Base-by-base conservation (phyloP, 1,284 basidiomycete genomes). In the Austropuccinia psidii region DNA sequence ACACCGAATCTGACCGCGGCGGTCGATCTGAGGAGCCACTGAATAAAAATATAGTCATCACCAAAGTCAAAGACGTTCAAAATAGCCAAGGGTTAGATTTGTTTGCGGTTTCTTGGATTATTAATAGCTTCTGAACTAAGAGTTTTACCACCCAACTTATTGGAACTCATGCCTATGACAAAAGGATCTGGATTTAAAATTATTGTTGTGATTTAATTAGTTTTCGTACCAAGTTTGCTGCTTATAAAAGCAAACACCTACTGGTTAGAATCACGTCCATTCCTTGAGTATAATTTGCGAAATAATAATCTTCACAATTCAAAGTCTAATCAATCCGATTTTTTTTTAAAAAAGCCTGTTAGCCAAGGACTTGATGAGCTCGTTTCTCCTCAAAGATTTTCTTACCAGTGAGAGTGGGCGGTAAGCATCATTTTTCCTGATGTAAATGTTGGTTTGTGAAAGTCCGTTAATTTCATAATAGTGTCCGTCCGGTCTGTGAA, bases 291-390 rank as follows among this genome's bases (percentile, higher is more conserved):
- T 54, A 73, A 24, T 64, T 49, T 43, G 57, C 24, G 33, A 73
- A 73, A 24, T 43, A 41, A 43, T 62, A 73, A 55, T 73, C 60
- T 55, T 73, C 41, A 55, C 70, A 73, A 31, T 47, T 73, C 33
- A 73, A 31, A 35, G 50, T 61, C 70, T 73, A 37, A 19, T 43
- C 7, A 58, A 47, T 35, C 13, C 27, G 27, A 37, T 8, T 9
- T 2, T 4, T 13, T 29, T 37, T 13, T 27, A 6, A 27, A 60
- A 60, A 27, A 31, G 24, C 41, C n/a, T 41, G 7, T 13, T 45
- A 55, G 31, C 21, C 21, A 47, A 21, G 13, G 29, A 27, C 15
- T 11, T 17, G 29, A 31, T 27, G 35, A 57, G 13, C 39, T 60
- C 8, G 8, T n/a, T 17, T n/a, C 29, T 39, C 35, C n/a, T n/a